A percentile compares a stretch with the other conserved stretches of the same genome.
These are phyloP conservation scores for Ophiostoma novo-ulmi DNA, from an alignment of 2,329 filamentous ascomycete genomes.

Conservation along the genomic window DNA sequence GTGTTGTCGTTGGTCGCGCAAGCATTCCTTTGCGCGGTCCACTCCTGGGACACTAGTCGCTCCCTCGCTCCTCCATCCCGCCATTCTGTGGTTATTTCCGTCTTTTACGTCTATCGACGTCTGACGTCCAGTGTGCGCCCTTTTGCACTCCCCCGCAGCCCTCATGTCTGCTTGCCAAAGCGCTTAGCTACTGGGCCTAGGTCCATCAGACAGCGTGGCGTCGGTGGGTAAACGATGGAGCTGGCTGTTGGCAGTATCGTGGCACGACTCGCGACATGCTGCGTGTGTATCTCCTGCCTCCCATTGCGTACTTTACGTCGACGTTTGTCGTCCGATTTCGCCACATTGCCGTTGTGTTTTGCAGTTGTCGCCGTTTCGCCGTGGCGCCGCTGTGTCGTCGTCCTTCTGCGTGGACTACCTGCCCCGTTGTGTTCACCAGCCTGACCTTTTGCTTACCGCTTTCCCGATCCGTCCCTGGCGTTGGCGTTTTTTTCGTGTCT, in stretches of 20 bases:
- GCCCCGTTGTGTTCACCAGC: neutral
- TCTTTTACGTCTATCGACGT: neutral
- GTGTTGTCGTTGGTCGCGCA: neutral
- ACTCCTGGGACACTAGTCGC: neutral
- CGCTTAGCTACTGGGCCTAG: neutral
- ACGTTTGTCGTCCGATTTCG: neutral
- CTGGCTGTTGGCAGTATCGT: neutral
- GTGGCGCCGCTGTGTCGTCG: neutral
- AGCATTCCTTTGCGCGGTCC: neutral
- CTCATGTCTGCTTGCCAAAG: neutral
- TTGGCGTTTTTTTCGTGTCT: slow-evolving; percentile 16
- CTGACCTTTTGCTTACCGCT: slow-evolving; percentile 7
- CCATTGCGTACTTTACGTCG: neutral
- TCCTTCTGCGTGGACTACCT: neutral
- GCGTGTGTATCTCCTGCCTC: neutral
- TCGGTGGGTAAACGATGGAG: neutral
- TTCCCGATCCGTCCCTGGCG: slow-evolving; percentile 10
- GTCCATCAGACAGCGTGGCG: neutral
- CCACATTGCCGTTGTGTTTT: neutral
- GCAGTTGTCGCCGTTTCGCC: neutral
- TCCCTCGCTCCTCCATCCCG: neutral
- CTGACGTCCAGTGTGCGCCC: neutral
- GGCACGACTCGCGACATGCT: neutral
- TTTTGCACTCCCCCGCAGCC: too few relatives aligned
- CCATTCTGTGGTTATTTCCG: neutral